These are phyloP conservation scores for Aspergillus pseudotamarii DNA, from an alignment of 2,329 filamentous ascomycete species.

Conservation along the genomic window DNA sequence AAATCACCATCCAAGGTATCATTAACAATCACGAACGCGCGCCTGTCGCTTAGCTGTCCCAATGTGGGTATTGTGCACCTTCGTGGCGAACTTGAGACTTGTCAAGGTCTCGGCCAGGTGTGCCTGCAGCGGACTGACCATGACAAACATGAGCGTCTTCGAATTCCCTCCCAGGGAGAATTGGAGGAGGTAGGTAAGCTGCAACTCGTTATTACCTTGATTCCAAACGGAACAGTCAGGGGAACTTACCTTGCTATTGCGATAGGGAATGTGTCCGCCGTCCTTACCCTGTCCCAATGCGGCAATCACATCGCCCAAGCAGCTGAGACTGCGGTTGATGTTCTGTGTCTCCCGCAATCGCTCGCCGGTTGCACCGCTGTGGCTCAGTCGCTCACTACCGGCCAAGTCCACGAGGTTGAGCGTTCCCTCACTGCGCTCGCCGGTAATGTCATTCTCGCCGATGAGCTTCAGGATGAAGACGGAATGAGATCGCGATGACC, in stretches of 20 bases:
- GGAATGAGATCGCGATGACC: slow-evolving; percentile 90
- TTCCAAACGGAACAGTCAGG: not conserved
- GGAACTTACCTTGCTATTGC: slow-evolving; percentile 79
- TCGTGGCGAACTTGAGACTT: slow-evolving; percentile 93
- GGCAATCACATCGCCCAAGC: slow-evolving; percentile 90
- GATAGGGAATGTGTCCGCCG: slow-evolving; percentile 81
- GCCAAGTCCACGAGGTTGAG: slow-evolving; percentile 95
- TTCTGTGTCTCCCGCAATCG: slow-evolving; percentile 92
- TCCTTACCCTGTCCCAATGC: slow-evolving; percentile 83
- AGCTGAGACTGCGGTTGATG: slow-evolving; percentile 94
- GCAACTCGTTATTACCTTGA: slow-evolving; percentile 10
- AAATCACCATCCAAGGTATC: slow-evolving; percentile 20
- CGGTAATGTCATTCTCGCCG: slow-evolving; percentile 71
- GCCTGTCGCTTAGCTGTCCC: slow-evolving; percentile 69
- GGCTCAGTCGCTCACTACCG: slow-evolving; percentile 86
- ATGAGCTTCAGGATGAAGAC: slow-evolving; percentile 83
- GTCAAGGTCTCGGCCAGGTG: slow-evolving; percentile 92
- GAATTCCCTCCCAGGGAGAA: slow-evolving; percentile 93
- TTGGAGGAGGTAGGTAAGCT: slow-evolving; percentile 91
- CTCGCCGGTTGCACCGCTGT: slow-evolving; percentile 83
- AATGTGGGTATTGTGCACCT: slow-evolving; percentile 87
- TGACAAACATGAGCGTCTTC: slow-evolving; percentile 99
- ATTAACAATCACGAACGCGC: slow-evolving; percentile 39
- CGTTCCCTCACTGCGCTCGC: slow-evolving; percentile 85
- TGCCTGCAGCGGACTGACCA: slow-evolving; percentile 89